Evolutionary conservation across 192 early-diverging fungal genomes (phyloP).

Genomic region (Phycomyces blakesleeanus): DNA sequence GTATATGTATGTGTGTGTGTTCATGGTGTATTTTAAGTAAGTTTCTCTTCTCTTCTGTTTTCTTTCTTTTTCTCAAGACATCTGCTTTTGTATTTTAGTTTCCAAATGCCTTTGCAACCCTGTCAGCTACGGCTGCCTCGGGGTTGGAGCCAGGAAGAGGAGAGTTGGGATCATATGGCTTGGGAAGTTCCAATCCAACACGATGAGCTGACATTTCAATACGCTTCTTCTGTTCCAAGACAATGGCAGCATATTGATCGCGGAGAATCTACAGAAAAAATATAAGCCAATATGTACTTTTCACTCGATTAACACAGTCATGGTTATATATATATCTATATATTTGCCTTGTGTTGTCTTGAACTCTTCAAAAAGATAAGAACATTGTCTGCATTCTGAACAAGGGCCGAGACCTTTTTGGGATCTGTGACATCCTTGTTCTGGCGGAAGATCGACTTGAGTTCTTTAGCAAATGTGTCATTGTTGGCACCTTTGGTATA

Average conservation of each 20-base stretch:
- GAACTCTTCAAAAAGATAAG: conserved; percentile 25
- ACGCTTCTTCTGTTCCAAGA: conserved; percentile 35
- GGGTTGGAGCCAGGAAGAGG: conserved; percentile 5
- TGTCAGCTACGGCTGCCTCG: no score
- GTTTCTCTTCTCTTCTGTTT: no score
- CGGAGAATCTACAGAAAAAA: conserved; percentile 18
- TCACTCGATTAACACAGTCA: no score
- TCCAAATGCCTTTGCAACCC: no score
- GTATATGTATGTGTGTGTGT: no score
- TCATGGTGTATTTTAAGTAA: no score
- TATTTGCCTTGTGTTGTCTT: conserved; percentile 33
- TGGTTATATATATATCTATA: no score
- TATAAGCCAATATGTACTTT: no score
- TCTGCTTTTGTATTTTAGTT: no score
- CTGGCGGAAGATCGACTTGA: conserved; percentile 19
- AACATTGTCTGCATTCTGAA: conserved; percentile 29
- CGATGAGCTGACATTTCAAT: conserved; percentile 33
- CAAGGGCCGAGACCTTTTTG: conserved; percentile 6
- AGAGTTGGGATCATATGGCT: conserved; percentile 21
- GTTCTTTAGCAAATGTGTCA: conserved; percentile 20
- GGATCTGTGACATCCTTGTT: conserved; percentile 19
- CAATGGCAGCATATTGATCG: conserved; percentile 21
- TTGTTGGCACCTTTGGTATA: conserved; percentile 34
- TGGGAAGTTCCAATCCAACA: conserved; percentile 34
- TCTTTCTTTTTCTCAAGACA: no score